phyloP scores from a whole-genome alignment of 805 yeast genomes.

The Saturnispora halmiae region DNA sequence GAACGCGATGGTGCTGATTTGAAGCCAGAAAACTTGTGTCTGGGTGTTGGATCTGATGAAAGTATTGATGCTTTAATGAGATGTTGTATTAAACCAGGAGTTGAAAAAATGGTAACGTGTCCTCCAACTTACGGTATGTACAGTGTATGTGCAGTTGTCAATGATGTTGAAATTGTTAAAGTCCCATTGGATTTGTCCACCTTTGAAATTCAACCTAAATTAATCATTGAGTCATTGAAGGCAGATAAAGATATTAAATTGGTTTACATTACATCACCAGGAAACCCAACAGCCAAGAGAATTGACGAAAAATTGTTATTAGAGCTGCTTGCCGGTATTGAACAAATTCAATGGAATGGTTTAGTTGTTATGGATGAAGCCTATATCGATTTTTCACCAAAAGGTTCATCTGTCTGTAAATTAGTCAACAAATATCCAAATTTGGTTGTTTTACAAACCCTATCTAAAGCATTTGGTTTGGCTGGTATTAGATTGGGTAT shows the following conservation, averaged over 20 bases:
- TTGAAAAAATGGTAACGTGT: conserved; percentile 72
- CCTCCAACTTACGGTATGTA: conserved; percentile 99
- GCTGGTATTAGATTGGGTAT: conserved; percentile 92
- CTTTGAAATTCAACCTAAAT: conserved; percentile 55
- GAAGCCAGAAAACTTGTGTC: conserved; percentile 62
- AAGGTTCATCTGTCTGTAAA: conserved; percentile 64
- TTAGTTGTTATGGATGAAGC: conserved; percentile 90
- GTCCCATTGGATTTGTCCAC: conserved; percentile 63
- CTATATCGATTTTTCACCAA: conserved; percentile 73
- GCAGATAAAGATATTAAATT: conserved; percentile 60
- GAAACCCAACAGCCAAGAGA: conserved; percentile 83
- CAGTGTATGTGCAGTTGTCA: conserved; percentile 79
- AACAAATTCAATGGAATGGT: conserved; percentile 53
- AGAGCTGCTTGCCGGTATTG: conserved; percentile 32
- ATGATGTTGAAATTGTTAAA: conserved; percentile 69
- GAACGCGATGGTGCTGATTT: conserved; percentile 22
- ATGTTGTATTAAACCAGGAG: conserved; percentile 73
- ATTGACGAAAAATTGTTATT: conserved; percentile 43
- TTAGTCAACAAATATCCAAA: conserved; percentile 76
- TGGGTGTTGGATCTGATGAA: conserved; percentile 98
- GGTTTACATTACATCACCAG: conserved; percentile 86
- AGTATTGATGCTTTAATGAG: conserved; percentile 83
- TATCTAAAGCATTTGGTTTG: conserved; percentile 91
- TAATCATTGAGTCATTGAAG: conserved; percentile 41
- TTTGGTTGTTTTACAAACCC: conserved; percentile 80